Percentiles rank a stretch among this genome's conserved stretches.
These are phyloP conservation scores for Leptodontidium sp. DNA, from an alignment of 2,329 filamentous ascomycete species.

Conservation along the genomic window DNA sequence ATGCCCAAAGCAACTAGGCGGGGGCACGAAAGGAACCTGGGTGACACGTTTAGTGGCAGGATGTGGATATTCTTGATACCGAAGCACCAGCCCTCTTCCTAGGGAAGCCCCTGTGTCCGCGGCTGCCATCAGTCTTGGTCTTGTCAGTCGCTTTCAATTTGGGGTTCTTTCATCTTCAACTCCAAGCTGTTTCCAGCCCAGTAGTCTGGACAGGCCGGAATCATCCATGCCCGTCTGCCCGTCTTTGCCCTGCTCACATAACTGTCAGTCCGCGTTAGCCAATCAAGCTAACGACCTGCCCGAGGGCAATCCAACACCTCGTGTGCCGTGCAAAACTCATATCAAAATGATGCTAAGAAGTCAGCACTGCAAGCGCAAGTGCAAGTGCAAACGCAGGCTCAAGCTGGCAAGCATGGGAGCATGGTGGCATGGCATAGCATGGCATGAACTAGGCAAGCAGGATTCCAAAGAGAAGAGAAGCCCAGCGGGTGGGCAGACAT, in stretches of 20 bases:
- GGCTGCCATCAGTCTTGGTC: background rate
- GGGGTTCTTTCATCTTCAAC: no score
- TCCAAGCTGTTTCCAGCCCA: slow-evolving; percentile 9
- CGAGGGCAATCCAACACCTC: slow-evolving; percentile 28
- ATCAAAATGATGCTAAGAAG: slow-evolving; percentile 25
- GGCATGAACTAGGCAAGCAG: slow-evolving; percentile 6
- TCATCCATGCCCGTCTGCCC: background rate
- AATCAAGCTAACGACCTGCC: slow-evolving; percentile 2
- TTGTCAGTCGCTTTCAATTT: background rate
- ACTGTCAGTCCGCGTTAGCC: background rate
- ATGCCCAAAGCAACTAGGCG: slow-evolving; percentile 1
- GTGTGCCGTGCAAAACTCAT: slow-evolving; percentile 33
- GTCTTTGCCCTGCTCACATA: background rate
- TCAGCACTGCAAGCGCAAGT: slow-evolving; percentile 19
- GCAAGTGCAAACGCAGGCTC: background rate
- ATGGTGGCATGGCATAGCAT: background rate
- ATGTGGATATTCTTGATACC: slow-evolving; percentile 9
- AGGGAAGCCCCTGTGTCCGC: background rate
- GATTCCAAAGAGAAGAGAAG: background rate
- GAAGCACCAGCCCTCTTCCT: slow-evolving; percentile 1
- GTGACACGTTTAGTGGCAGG: slow-evolving; percentile 2
- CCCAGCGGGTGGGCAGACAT: slow-evolving; percentile 18
- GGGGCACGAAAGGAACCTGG: background rate
- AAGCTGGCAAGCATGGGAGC: slow-evolving; percentile 11
- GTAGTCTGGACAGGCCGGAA: background rate